Evolutionary conservation across 345 rosid species (phyloP), one percentile per base, ranked within the genome.

Genomic region (Excoecaria cochinchinensis): DNA sequence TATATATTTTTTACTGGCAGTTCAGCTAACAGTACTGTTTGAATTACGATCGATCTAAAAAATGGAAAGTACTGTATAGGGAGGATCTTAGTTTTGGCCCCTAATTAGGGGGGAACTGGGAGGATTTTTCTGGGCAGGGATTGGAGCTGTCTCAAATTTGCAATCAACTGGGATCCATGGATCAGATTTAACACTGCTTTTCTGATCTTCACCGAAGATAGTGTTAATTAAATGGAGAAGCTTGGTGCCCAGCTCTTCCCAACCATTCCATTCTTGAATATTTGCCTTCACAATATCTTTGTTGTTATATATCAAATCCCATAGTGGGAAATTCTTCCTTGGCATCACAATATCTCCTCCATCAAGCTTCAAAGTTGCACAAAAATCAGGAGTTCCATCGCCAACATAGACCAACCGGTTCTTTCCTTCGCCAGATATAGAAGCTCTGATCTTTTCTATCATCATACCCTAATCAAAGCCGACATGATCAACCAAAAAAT

Each of bases 311-410:
- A 83, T 71, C 5, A 70, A 50, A 0, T 77, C 81, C 76, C 77
- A 77, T 3, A 77, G 39, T 7, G 81, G 83, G 38, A 56, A 80
- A 46, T 77, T 79, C 55, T 74, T 77, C 78, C 82, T 72, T 8
- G 78, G 74, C 84, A 75, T 72, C 36, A 73, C 55, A 16, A 67
- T 17, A 14, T 81, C 82, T 57, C 55, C 60, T 47, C 75, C 70
- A 24, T 8, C 42, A 14, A 75, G 84, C 55, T 52, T 76, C 71
- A 76, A 55, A 42, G 77, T 71, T 0, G 82, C 68, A 17, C 81
- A 83, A 53, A 24, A 70, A 66, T 79, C 76, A 16, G 70, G 74
- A 19, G 16, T 67, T 59, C 85, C 81, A 44, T 76, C 79, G 1
- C 77, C 81, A 10, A 79, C 59, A 60, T 76, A 76, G 16, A 76